Conservation (phyloP, 2,329 filamentous ascomycete genomes). For the Arachnopeziza araneosa region DNA sequence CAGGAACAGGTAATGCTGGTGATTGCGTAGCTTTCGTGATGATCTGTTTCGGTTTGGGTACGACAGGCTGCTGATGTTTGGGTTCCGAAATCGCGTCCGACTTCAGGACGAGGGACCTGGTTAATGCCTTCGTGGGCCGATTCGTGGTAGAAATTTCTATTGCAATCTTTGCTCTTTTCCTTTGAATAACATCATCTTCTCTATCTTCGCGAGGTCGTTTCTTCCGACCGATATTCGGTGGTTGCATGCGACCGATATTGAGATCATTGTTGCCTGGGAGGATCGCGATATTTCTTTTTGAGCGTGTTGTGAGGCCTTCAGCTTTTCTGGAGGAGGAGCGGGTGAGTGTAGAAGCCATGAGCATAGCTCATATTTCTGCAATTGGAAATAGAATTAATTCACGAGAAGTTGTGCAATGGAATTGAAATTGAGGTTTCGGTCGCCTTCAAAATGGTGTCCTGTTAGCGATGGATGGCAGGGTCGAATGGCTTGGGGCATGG, state of each 20-base stretch:
- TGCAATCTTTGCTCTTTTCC: slow-evolving; percentile 47
- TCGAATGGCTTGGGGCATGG: not conserved
- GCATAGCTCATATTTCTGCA: slow-evolving; percentile 27
- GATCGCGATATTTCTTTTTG: slow-evolving; percentile 27
- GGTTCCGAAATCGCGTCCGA: slow-evolving; percentile 9
- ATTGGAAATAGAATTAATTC: slow-evolving; percentile 10
- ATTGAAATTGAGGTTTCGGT: not conserved
- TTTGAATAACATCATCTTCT: slow-evolving; percentile 39
- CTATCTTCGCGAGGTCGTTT: slow-evolving; percentile 20
- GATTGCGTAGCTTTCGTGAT: slow-evolving; percentile 5
- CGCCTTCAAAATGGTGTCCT: not conserved
- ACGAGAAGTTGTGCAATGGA: not conserved
- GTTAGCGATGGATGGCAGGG: slow-evolving; percentile 1
- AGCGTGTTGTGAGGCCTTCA: slow-evolving; percentile 37
- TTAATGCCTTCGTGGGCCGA: slow-evolving; percentile 25
- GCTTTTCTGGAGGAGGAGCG: slow-evolving; percentile 43
- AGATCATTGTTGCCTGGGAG: slow-evolving; percentile 26
- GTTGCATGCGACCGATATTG: slow-evolving; percentile 18
- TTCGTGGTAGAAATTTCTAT: slow-evolving; percentile 42
- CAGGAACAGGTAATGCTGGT: slow-evolving; percentile 24
- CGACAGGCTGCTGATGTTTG: slow-evolving; percentile 9
- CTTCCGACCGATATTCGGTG: slow-evolving; percentile 24
- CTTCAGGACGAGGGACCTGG: slow-evolving; percentile 16
- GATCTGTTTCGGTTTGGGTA: slow-evolving; percentile 9
- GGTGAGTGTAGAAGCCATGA: slow-evolving; percentile 46